Percentiles rank a stretch among this genome's conserved stretches.
Evolutionary conservation across 2,329 filamentous ascomycete genomes (phyloP).

Genomic region (Hymenoscyphus infarciens): DNA sequence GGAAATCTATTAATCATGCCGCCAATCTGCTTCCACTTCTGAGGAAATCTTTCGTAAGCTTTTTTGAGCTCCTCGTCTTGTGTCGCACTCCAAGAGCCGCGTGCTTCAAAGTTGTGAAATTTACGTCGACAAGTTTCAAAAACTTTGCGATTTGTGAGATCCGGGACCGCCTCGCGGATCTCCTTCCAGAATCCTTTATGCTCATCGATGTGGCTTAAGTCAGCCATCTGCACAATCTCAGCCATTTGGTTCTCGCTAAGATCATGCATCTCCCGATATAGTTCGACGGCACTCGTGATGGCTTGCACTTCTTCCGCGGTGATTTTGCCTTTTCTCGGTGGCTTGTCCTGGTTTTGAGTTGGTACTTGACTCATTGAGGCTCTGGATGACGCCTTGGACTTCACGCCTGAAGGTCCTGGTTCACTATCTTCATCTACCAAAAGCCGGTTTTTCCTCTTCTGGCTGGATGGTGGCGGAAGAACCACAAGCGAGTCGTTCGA

Average conservation of each 20-base stretch:
- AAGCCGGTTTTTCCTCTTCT: slow-evolving; percentile 22
- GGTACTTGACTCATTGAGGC: background rate
- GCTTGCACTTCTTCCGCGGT: slow-evolving; percentile 12
- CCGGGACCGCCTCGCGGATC: slow-evolving; percentile 47
- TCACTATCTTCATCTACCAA: slow-evolving; percentile 16
- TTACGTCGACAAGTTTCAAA: slow-evolving; percentile 56
- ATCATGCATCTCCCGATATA: slow-evolving; percentile 42
- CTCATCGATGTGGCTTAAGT: slow-evolving; percentile 33
- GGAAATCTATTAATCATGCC: slow-evolving; percentile 60
- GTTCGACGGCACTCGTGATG: slow-evolving; percentile 36
- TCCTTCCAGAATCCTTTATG: slow-evolving; percentile 48
- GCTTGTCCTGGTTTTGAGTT: background rate
- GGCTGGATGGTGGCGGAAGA: slow-evolving; percentile 11
- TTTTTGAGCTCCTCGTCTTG: slow-evolving; percentile 53
- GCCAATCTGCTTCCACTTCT: slow-evolving; percentile 61
- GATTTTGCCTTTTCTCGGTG: slow-evolving; percentile 1
- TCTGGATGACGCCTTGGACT: background rate
- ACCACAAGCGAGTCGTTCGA: background rate
- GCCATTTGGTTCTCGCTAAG: slow-evolving; percentile 48
- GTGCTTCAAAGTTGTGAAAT: slow-evolving; percentile 62
- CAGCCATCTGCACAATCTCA: slow-evolving; percentile 39
- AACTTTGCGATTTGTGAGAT: slow-evolving; percentile 50
- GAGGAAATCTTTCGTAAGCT: slow-evolving; percentile 43
- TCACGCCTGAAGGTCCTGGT: slow-evolving; percentile 12
- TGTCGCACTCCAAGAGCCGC: slow-evolving; percentile 55